phyloP scores from a whole-genome alignment of 352 stramenopile species.

The Globisporangium alternatum region DNA sequence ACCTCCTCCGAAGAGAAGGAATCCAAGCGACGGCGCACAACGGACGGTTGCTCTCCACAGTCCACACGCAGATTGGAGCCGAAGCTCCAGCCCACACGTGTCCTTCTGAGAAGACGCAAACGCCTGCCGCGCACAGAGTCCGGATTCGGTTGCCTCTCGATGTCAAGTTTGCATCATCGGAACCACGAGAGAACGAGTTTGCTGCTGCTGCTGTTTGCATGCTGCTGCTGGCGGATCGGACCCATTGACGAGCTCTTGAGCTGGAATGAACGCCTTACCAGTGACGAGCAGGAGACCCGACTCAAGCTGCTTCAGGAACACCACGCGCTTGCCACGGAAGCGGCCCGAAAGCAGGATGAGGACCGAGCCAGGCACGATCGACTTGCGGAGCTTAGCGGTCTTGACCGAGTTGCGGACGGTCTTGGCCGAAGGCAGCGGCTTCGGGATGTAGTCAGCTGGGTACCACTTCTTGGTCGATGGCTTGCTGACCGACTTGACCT shows the following conservation, averaged over 20 bases:
- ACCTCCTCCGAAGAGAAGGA: constrained; percentile 8
- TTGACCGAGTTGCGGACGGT: constrained; percentile 83
- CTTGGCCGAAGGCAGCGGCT: constrained; percentile 71
- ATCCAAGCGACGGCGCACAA: constrained; percentile 1
- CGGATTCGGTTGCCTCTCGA: constrained; percentile 37
- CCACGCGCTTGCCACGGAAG: constrained; percentile 98
- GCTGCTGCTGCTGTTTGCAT: not conserved
- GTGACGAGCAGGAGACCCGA: constrained; percentile 97
- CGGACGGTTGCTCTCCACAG: not conserved
- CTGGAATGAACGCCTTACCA: constrained; percentile 41
- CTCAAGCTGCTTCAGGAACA: constrained; percentile 97
- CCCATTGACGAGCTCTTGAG: no score
- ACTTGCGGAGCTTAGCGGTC: constrained; percentile 92
- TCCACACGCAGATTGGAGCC: constrained; percentile 14
- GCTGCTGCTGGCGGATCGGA: not conserved
- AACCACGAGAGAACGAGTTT: constrained; percentile 22
- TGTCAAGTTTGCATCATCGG: constrained; percentile 76
- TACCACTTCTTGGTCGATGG: constrained; percentile 70
- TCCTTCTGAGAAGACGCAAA: constrained; percentile 9
- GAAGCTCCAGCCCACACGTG: constrained; percentile 2
- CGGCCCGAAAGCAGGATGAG: constrained; percentile 97
- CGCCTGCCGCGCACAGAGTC: constrained; percentile 8
- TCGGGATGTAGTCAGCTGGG: constrained; percentile 74
- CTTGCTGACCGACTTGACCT: constrained; percentile 48
- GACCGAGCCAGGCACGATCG: constrained; percentile 96